A percentile compares a stretch with the other conserved stretches of the same genome.
These are phyloP conservation scores for Lodderomyces margitis DNA, from an alignment of 1,139 yeast species.

Conservation along the genomic window DNA sequence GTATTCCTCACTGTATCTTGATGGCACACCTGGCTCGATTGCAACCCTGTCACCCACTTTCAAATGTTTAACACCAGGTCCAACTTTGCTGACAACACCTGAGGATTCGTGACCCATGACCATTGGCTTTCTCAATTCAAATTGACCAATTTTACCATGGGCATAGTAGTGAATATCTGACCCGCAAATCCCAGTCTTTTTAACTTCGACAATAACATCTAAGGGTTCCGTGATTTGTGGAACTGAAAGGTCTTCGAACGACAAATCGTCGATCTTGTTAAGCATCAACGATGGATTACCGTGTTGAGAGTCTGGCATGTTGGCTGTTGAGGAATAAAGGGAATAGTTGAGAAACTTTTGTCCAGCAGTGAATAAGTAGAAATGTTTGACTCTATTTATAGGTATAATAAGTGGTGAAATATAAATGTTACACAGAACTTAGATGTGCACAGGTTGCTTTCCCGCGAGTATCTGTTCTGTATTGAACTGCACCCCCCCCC, in stretches of 20 bases:
- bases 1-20: constrained; percentile 71
- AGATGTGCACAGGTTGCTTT: background rate
- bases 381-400: background rate
- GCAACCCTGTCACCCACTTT: constrained; percentile 82
- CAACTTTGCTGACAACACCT: constrained; percentile 68
- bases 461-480: background rate
- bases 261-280: constrained; percentile 60
- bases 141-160: constrained; percentile 76
- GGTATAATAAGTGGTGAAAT: too few species aligned
- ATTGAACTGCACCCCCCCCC: background rate
- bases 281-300: constrained; percentile 70
- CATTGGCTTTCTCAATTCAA: constrained; percentile 61
- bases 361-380: background rate
- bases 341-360: background rate
- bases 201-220: constrained; percentile 72
- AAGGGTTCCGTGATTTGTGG: constrained; percentile 63
- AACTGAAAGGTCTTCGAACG: constrained; percentile 61
- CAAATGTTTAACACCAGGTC: constrained; percentile 55
- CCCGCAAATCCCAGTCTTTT: constrained; percentile 83
- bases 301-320: constrained; percentile 15
- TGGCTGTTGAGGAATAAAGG: background rate
- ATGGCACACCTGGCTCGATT: constrained; percentile 71
- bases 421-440: background rate
- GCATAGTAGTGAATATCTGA: constrained; percentile 82
- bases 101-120: constrained; percentile 78